Percentiles rank a stretch among this genome's conserved stretches.
phyloP scores from a whole-genome alignment of 306 rosid genomes.

The peach (Prunus persica) region DNA sequence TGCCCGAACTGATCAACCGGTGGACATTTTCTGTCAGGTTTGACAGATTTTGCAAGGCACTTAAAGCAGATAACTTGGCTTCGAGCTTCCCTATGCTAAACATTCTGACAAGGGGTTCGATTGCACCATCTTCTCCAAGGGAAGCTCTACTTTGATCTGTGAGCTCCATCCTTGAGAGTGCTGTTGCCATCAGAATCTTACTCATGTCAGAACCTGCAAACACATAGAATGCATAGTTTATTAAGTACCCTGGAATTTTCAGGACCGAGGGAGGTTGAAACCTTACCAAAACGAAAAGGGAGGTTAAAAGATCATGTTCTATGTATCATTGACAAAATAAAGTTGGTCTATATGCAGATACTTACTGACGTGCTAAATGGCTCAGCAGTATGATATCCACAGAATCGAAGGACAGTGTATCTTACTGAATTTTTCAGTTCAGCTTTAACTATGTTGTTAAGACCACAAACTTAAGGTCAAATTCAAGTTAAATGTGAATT shows the following conservation, averaged over 20 bases:
- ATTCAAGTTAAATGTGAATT: neutral
- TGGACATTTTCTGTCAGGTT: constrained; percentile 59
- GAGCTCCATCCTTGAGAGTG: constrained; percentile 76
- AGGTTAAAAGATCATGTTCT: neutral
- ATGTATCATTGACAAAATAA: neutral
- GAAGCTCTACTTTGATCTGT: constrained; percentile 67
- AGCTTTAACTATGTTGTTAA: neutral
- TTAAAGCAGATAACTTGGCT: constrained; percentile 79
- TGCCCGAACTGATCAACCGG: constrained; percentile 59
- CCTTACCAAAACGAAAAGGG: neutral
- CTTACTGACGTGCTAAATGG: neutral
- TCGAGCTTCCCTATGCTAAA: constrained; percentile 75
- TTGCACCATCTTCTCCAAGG: constrained; percentile 82
- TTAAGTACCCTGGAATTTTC: neutral
- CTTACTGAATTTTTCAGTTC: neutral
- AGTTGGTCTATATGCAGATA: neutral
- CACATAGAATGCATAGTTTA: constrained; percentile 4
- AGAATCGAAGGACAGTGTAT: neutral
- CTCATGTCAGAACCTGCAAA: constrained; percentile 88
- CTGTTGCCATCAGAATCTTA: constrained; percentile 90
- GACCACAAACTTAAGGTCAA: neutral
- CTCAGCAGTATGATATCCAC: neutral
- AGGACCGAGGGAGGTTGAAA: neutral
- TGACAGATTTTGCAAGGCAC: constrained; percentile 77
- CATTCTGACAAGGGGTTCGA: constrained; percentile 71